Evolutionary conservation across 1,284 basidiomycete species (phyloP).

Genomic region (Trametes sp.): DNA sequence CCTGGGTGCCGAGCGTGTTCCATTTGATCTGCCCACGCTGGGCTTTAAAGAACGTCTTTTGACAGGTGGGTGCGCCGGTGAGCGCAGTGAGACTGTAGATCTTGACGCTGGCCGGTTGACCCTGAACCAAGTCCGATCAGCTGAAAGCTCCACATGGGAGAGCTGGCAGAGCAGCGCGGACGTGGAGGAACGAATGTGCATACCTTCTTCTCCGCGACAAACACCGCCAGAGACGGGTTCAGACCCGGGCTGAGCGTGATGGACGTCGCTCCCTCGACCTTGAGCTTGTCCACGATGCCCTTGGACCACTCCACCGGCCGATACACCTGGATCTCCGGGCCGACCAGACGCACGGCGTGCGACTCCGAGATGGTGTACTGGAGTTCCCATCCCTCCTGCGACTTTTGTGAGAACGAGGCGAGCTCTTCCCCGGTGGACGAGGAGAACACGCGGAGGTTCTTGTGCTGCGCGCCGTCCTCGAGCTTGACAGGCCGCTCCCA

Average conservation of each 20-base stretch:
- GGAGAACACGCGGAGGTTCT: constrained; percentile 89
- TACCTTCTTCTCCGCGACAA: constrained; percentile 94
- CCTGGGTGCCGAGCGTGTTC: constrained; percentile 91
- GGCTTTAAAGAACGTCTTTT: constrained; percentile 96
- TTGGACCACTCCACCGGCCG: constrained; percentile 80
- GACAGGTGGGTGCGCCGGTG: constrained; percentile 65
- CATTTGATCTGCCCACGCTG: constrained; percentile 96
- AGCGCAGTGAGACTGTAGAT: constrained; percentile 83
- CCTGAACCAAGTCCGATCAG: constrained; percentile 51
- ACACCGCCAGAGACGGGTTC: constrained; percentile 88
- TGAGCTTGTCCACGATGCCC: constrained; percentile 83
- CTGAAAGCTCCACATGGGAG: neutral
- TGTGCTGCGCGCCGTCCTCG: constrained; percentile 85
- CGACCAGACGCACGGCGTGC: constrained; percentile 85
- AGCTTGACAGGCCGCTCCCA: constrained; percentile 92
- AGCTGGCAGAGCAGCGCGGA: neutral
- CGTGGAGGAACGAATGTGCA: constrained; percentile 20
- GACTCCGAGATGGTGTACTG: constrained; percentile 94
- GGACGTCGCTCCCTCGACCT: constrained; percentile 81
- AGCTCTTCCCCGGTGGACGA: constrained; percentile 84
- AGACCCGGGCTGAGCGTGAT: constrained; percentile 83
- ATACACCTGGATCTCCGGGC: constrained; percentile 90
- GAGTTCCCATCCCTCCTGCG: constrained; percentile 85
- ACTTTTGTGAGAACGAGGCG: constrained; percentile 85
- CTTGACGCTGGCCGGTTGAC: constrained; percentile 90